Percentiles rank a stretch among this genome's conserved stretches.
These are phyloP conservation scores for Ananas comosus DNA, from an alignment of 176 grass and related monocot genomes.

Conservation along the genomic window DNA sequence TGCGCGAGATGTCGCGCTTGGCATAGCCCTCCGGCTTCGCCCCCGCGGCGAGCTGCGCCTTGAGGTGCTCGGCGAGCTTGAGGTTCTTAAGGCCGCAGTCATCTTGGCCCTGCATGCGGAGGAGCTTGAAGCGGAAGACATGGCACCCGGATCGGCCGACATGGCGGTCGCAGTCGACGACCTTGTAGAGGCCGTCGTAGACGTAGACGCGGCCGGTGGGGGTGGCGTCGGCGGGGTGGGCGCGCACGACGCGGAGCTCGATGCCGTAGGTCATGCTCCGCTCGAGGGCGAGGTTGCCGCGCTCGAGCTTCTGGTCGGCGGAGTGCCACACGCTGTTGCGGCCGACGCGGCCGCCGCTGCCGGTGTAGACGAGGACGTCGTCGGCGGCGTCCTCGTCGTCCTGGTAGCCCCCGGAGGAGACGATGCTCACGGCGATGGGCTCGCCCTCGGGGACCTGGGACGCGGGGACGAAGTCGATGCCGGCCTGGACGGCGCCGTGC, in stretches of 20 bases:
- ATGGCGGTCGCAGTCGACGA: slow-evolving; percentile 35
- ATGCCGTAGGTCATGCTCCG: slow-evolving; percentile 65
- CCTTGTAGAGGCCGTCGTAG: slow-evolving; percentile 85
- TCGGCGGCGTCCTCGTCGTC: slow-evolving; percentile 72
- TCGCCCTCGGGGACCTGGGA: slow-evolving; percentile 40
- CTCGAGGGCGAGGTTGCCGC: slow-evolving; percentile 79
- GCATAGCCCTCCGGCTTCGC: slow-evolving; percentile 37
- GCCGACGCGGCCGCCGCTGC: slow-evolving; percentile 58
- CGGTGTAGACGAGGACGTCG: slow-evolving; percentile 72
- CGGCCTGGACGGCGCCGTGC: slow-evolving; percentile 64
- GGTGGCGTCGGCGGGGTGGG: slow-evolving; percentile 22
- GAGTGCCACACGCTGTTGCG: slow-evolving; percentile 37
- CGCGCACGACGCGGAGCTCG: slow-evolving; percentile 71
- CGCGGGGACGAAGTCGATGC: slow-evolving; percentile 55
- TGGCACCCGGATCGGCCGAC: slow-evolving; percentile 49
- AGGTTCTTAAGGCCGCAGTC: slow-evolving; percentile 42
- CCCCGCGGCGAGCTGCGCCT: slow-evolving; percentile 23
- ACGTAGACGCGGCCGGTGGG: slow-evolving; percentile 49
- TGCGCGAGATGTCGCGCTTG: slow-evolving; percentile 48
- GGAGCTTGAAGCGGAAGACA: slow-evolving; percentile 61
- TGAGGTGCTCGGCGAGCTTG: slow-evolving; percentile 39
- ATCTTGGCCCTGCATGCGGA: slow-evolving; percentile 45
- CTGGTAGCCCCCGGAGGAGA: slow-evolving; percentile 78
- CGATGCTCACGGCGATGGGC: slow-evolving; percentile 80
- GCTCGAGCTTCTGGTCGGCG: slow-evolving; percentile 57